Evolutionary conservation across 805 yeast genomes (phyloP).

Genomic region (Isabelozyma gotoi): DNA sequence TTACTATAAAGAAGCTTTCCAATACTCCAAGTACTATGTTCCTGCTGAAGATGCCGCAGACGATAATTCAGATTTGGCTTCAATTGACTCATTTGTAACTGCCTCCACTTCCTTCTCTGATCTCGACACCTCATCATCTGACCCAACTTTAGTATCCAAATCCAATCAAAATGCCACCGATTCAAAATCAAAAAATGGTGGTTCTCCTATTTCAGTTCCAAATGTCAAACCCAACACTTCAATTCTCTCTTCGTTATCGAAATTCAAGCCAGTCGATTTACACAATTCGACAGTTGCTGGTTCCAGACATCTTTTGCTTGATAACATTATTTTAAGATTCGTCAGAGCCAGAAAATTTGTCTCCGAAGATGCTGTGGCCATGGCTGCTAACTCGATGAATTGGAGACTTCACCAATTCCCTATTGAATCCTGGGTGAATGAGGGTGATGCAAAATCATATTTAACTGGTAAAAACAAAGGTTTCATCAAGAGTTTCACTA

Average conservation of each 20-base stretch:
- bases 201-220: not conserved
- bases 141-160: not conserved
- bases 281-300: slow-evolving; percentile 45
- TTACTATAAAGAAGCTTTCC: slow-evolving; percentile 15
- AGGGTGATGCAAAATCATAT: slow-evolving; percentile 69
- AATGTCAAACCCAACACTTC: slow-evolving; percentile 20
- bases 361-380: slow-evolving; percentile 60
- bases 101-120: slow-evolving; percentile 27
- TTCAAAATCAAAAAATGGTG: not conserved
- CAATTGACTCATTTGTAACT: slow-evolving; percentile 33
- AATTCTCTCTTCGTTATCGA: slow-evolving; percentile 50
- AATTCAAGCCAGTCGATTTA: slow-evolving; percentile 50
- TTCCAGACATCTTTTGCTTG: slow-evolving; percentile 74
- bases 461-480: slow-evolving; percentile 42
- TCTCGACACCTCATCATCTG: slow-evolving; percentile 9
- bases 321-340: slow-evolving; percentile 72
- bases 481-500: slow-evolving; percentile 54
- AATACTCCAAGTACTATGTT: slow-evolving; percentile 13
- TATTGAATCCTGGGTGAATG: slow-evolving; percentile 59
- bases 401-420: slow-evolving; percentile 71
- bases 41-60: slow-evolving; percentile 15
- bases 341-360: slow-evolving; percentile 88
- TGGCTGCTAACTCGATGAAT: slow-evolving; percentile 69
- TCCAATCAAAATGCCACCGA: not conserved
- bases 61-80: slow-evolving; percentile 17